Evolutionary conservation across 768 basidiomycete genomes (phyloP).

Genomic region (Tephrocybe sp.): DNA sequence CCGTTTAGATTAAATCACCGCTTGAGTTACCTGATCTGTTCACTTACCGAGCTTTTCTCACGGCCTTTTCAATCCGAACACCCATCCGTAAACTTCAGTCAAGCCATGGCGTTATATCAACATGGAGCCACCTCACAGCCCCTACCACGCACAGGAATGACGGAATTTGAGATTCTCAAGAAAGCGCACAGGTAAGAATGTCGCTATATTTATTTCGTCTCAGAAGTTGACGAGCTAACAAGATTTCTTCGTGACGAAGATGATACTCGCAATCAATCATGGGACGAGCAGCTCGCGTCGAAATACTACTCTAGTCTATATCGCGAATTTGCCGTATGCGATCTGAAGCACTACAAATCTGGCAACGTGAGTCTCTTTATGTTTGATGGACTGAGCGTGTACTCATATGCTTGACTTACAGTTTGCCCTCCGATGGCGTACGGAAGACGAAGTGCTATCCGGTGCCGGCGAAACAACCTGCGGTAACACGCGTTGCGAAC

Average conservation of each 20-base stretch:
- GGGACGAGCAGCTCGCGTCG: slow-evolving; percentile 84
- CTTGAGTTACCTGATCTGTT: too few relatives aligned
- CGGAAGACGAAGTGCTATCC: slow-evolving; percentile 84
- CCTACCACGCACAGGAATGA: slow-evolving; percentile 30
- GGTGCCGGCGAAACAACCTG: slow-evolving; percentile 88
- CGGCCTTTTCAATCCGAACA: not conserved
- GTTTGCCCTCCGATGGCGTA: slow-evolving; percentile 94
- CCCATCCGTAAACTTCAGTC: not conserved
- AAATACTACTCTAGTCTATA: slow-evolving; percentile 90
- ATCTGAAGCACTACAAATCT: slow-evolving; percentile 94
- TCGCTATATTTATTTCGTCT: not conserved
- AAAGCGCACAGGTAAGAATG: slow-evolving; percentile 61
- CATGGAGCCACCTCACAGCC: slow-evolving; percentile 30
- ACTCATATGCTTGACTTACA: slow-evolving; percentile 24
- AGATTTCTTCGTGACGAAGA: slow-evolving; percentile 81
- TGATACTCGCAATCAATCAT: slow-evolving; percentile 46
- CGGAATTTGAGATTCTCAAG: slow-evolving; percentile 79
- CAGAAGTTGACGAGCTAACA: slow-evolving; percentile 11
- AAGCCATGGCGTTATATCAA: slow-evolving; percentile 35
- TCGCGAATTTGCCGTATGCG: slow-evolving; percentile 89
- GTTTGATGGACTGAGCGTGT: too few relatives aligned
- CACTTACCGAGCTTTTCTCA: too few relatives aligned
- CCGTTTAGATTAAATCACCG: too few relatives aligned
- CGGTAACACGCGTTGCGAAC: slow-evolving; percentile 82
- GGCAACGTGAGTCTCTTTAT: slow-evolving; percentile 61